Conservation (phyloP, 1,284 basidiomycete species). For the Trametes versicolor region DNA sequence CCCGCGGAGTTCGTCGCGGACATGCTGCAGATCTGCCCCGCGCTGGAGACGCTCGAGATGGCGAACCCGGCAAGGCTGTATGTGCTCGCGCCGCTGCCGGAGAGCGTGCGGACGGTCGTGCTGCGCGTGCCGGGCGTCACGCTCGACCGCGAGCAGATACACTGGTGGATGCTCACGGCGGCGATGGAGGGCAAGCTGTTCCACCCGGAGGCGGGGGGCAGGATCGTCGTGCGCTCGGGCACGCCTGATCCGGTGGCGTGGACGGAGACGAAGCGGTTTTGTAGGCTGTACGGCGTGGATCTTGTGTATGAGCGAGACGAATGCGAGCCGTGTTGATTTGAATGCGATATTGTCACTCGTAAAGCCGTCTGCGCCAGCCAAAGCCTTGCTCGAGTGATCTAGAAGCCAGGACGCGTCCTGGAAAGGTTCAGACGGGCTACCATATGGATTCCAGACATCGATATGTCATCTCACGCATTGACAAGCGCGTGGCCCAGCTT, state of each 20-base stretch:
- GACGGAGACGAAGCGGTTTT: conserved; percentile 23
- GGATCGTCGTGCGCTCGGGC: conserved; percentile 31
- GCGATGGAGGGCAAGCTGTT: conserved; percentile 32
- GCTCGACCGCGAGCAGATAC: conserved; percentile 24
- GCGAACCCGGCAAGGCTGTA: conserved; percentile 31
- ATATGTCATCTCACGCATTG: too few species aligned
- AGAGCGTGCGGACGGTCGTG: conserved; percentile 39
- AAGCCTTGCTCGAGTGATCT: too few species aligned
- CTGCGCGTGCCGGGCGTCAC: conserved; percentile 25
- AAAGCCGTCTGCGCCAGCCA: too few species aligned
- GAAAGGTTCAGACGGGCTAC: too few species aligned
- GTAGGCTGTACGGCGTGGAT: conserved; percentile 26
- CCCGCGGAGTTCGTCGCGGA: conserved; percentile 42
- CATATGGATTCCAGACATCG: too few species aligned
- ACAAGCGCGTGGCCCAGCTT: too few species aligned
- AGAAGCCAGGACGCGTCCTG: too few species aligned
- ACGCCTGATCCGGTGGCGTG: conserved; percentile 29
- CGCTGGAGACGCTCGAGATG: conserved; percentile 39
- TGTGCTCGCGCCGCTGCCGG: conserved; percentile 32
- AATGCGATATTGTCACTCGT: too few species aligned
- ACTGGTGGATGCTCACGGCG: conserved; percentile 30
- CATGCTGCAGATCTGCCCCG: conserved; percentile 40
- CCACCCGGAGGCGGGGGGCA: conserved; percentile 1
- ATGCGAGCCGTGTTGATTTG: background rate
- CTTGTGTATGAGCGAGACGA: conserved; percentile 29